Conservation (phyloP, 768 basidiomycete species). For the Strobilomyces echinocephalus region DNA sequence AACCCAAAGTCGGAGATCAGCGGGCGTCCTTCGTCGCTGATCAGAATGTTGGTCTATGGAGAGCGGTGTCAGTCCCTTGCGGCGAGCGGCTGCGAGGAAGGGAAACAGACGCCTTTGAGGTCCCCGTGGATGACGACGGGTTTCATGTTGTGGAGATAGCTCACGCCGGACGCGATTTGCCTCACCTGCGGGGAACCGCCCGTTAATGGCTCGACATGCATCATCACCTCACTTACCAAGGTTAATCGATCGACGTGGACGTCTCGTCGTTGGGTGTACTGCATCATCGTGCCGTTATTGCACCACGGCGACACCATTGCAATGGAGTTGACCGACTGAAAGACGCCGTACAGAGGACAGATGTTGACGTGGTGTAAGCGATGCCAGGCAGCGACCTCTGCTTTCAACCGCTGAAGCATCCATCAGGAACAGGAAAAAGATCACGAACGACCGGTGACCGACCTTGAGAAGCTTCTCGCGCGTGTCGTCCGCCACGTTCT, state of each 20-base stretch:
- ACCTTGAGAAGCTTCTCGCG: constrained; percentile 53
- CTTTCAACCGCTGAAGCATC: constrained; percentile 46
- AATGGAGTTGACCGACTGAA: constrained; percentile 46
- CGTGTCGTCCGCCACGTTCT: constrained; percentile 46
- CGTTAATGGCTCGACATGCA: background rate
- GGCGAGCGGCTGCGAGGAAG: background rate
- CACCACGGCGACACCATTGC: constrained; percentile 68
- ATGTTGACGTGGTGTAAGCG: constrained; percentile 52
- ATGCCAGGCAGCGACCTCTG: constrained; percentile 56
- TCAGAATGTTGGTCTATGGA: constrained; percentile 51
- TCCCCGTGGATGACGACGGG: constrained; percentile 59
- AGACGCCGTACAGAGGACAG: constrained; percentile 50
- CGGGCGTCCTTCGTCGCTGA: constrained; percentile 47
- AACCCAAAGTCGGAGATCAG: constrained; percentile 62
- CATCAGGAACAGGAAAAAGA: background rate
- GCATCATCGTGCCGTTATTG: constrained; percentile 50
- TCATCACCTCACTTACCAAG: constrained; percentile 35
- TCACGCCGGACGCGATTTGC: constrained; percentile 53
- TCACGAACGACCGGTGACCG: background rate
- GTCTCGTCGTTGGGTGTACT: constrained; percentile 43
- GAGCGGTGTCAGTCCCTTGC: background rate
- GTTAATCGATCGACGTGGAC: constrained; percentile 40
- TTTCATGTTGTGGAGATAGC: constrained; percentile 52
- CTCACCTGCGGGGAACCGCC: constrained; percentile 33
- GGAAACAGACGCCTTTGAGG: constrained; percentile 50